Evolutionary conservation across 192 early-diverging fungal species (phyloP), one percentile per base, ranked within the genome.

Genomic region (Chytriomyces confervae): DNA sequence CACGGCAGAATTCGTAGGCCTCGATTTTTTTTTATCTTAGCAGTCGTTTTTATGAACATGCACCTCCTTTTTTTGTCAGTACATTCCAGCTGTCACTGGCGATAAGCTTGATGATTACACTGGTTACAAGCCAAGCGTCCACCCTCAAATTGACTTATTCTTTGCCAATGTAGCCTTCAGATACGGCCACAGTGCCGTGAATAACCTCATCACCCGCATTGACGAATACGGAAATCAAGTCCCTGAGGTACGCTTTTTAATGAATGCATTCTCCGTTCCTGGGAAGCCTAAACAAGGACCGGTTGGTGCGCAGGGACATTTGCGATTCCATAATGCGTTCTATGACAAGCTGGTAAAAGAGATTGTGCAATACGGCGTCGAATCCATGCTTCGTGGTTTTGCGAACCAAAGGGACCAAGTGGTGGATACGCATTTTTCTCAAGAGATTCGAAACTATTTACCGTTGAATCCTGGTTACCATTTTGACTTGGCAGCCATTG

Each of bases 101-200:
- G 65, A 76, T 0, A 50, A 47, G 6, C 18, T 76, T 9, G 72
- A 70, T 2, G 53, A 66, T 16, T 85, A 85, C 61, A 9, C 67
- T 46, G 84, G 84, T 0, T 85, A 85, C 76, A 82, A 80, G 44
- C 24, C 74, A 7, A 4, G 8, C 6, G 61, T 85, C 9, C 62
- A 85, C 57, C 82, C 84, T 18, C 36, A 36, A 5, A 63, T 84
- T 24, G 72, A 80, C 36, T 20, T 83, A 43, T 79, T 79, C 61
- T 84, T 85, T 68, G 50, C 69, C 24, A 81, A 72, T 49, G 75
- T 74, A 36, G 84, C 84, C n/a, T 68, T 81, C 57, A 75, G 84
- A 20, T 85, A 85, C 60, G 84, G 82, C 6, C 84, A 85, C 45
- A 65, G 47, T 48, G 72, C 81, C 16, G 7, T 82, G 7, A 81